Base-by-base conservation (phyloP, 2,329 filamentous ascomycete genomes). In the Xylariaceae sp. region DNA sequence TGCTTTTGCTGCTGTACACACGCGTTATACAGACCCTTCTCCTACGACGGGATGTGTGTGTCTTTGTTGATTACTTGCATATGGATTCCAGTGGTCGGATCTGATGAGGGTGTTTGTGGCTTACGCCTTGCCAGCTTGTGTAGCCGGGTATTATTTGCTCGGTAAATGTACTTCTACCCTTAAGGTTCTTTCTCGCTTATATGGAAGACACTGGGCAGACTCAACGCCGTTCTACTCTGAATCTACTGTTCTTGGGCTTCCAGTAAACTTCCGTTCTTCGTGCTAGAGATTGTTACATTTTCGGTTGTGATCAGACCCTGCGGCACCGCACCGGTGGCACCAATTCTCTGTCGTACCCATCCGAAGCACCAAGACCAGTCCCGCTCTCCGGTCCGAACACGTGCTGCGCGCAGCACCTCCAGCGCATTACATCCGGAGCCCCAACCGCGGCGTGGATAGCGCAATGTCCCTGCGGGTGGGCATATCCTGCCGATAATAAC, bases 401-500 rank as follows among this genome's bases (percentile, higher is more conserved):
- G 16, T 26, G 13, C 32, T 13, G 34, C 30, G 19, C 15, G 16
- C 30, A 30, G 5, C 40, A 21, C 22, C 13, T 18, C 12, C 15
- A 2, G 18, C n/a, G 29, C 12, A 36, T 41, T 32, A 13, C 43
- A 21, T 44, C 36, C 18, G 29, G n/a, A 36, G 30, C 40, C n/a
- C n/a, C 22, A 18, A 39, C 45, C 43, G 18, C 53, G 40, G 49
- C 44, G 32, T 49, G 55, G 18, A 54, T 57, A 51, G 49, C 49
- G 43, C 52, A n/a, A 18, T 48, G 13, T 54, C 22, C 40, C 53
- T 45, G 18, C 49, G 37, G 32, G 44, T 47, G 59, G 65, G 57
- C 54, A 65, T 65, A 61, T 50, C 49, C 57, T 44, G n/a, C 30
- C 41, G 29, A 46, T 49, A 52, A 46, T 62, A 39, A 65, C 21